Conservation (phyloP, 108 stramenopile species). For the Stephanodiscus triporus region DNA sequence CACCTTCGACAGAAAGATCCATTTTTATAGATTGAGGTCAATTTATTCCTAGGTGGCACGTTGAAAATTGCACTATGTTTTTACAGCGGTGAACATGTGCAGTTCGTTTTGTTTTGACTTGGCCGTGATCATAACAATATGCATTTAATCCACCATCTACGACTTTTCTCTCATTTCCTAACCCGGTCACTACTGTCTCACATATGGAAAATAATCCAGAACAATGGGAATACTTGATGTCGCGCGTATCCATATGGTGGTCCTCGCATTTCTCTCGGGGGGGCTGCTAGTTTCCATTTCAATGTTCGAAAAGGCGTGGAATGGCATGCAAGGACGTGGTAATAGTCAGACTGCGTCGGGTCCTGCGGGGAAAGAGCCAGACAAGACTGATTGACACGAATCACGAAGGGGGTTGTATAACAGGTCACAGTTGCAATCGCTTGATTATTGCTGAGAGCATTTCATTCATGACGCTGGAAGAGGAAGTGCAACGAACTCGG, state of each 20-base stretch:
- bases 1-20: no score
- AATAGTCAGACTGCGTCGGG: conserved; percentile 8
- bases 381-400: conserved; percentile 59
- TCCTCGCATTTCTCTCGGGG: conserved; percentile 67
- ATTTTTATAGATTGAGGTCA: neutral
- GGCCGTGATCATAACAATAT: no score
- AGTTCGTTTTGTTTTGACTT: neutral
- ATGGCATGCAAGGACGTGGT: conserved; percentile 59
- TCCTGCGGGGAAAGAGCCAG: conserved; percentile 6
- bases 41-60: neutral
- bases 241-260: conserved; percentile 87
- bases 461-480: no score
- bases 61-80: neutral
- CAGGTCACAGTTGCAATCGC: neutral
- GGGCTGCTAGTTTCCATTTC: conserved; percentile 77
- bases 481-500: neutral
- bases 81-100: neutral
- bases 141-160: conserved; percentile 33
- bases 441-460: neutral
- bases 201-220: conserved; percentile 11
- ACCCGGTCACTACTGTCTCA: neutral
- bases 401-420: neutral
- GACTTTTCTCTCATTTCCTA: neutral
- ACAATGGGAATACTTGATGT: conserved; percentile 57
- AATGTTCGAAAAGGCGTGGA: conserved; percentile 82